Evolutionary conservation across 2,329 filamentous ascomycete species (phyloP).

Genomic region (Fusarium aywerte): DNA sequence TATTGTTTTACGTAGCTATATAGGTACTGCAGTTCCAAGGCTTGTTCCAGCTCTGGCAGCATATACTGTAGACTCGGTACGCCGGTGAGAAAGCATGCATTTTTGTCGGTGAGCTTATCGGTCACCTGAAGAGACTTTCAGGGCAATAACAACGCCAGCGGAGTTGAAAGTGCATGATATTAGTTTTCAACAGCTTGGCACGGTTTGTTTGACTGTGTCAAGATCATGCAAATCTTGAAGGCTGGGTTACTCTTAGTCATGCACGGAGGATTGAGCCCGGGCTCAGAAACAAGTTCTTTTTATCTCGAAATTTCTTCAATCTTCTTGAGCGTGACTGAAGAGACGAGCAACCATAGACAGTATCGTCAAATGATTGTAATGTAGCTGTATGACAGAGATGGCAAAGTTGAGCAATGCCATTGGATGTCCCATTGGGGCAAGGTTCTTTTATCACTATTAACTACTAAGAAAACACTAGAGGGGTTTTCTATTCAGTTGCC

Average conservation of each 20-base stretch:
- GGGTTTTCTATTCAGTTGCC: slow-evolving; percentile 7
- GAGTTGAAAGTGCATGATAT: slow-evolving; percentile 35
- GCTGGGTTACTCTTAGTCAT: slow-evolving; percentile 40
- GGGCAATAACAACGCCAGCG: neutral
- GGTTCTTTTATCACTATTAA: slow-evolving; percentile 8
- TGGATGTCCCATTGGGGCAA: slow-evolving; percentile 5
- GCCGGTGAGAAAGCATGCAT: neutral
- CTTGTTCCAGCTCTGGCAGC: neutral
- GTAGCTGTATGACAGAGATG: neutral
- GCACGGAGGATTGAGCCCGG: slow-evolving; percentile 14
- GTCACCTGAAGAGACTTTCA: slow-evolving; percentile 16
- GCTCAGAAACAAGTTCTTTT: neutral
- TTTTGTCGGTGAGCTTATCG: slow-evolving; percentile 33
- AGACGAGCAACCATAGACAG: neutral
- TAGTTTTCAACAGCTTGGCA: slow-evolving; percentile 30
- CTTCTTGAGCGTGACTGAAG: slow-evolving; percentile 2
- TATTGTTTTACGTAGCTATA: neutral
- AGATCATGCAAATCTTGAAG: slow-evolving; percentile 43
- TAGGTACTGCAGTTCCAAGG: neutral
- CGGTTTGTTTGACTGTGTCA: slow-evolving; percentile 42
- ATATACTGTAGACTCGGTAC: neutral
- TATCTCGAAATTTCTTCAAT: slow-evolving; percentile 15
- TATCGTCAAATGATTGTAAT: neutral
- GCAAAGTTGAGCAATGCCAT: slow-evolving; percentile 4
- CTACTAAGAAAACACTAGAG: neutral